Percentiles rank a stretch among this genome's conserved stretches.
These are phyloP conservation scores for Globisporangium sylvaticum DNA, from an alignment of 352 stramenopile species.

Conservation along the genomic window DNA sequence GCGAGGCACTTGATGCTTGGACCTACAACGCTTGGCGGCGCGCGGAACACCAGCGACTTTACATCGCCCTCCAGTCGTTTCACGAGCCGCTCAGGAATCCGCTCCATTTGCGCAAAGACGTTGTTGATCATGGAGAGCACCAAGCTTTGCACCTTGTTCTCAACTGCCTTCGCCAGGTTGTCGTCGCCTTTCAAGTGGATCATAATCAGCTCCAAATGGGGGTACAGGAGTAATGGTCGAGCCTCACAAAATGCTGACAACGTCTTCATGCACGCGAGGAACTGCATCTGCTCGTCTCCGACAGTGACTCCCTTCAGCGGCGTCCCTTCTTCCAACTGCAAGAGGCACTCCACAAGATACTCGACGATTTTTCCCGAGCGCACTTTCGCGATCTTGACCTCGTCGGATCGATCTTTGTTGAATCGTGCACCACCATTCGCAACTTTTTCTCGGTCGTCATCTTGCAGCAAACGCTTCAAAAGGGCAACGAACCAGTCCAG, in stretches of 20 bases:
- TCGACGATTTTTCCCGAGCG: conserved; percentile 64
- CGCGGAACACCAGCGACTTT: conserved; percentile 51
- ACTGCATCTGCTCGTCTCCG: conserved; percentile 48
- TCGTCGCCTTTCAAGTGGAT: conserved; percentile 70
- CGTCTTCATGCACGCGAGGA: conserved; percentile 75
- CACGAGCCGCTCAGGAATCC: conserved; percentile 43
- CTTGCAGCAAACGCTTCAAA: conserved; percentile 51
- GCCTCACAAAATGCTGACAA: conserved; percentile 74
- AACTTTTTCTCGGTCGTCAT: conserved; percentile 19
- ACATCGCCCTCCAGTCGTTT: conserved; percentile 54
- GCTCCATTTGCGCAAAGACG: conserved; percentile 48
- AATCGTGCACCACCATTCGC: conserved; percentile 16
- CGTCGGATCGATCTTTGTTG: conserved; percentile 41
- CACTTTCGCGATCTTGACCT: conserved; percentile 43
- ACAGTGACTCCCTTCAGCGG: conserved; percentile 53
- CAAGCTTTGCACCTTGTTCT: conserved; percentile 56
- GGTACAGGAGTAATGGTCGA: conserved; percentile 44
- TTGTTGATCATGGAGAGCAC: conserved; percentile 60
- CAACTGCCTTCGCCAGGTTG: conserved; percentile 42
- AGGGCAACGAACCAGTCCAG: conserved; percentile 72
- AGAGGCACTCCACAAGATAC: conserved; percentile 55
- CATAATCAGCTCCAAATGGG: conserved; percentile 65
- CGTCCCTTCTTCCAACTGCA: conserved; percentile 71
- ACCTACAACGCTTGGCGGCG: conserved; percentile 80
- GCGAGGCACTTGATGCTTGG: conserved; percentile 74